Evolutionary conservation across 2,329 filamentous ascomycete species (phyloP).

Genomic region (Xylariales sp.): DNA sequence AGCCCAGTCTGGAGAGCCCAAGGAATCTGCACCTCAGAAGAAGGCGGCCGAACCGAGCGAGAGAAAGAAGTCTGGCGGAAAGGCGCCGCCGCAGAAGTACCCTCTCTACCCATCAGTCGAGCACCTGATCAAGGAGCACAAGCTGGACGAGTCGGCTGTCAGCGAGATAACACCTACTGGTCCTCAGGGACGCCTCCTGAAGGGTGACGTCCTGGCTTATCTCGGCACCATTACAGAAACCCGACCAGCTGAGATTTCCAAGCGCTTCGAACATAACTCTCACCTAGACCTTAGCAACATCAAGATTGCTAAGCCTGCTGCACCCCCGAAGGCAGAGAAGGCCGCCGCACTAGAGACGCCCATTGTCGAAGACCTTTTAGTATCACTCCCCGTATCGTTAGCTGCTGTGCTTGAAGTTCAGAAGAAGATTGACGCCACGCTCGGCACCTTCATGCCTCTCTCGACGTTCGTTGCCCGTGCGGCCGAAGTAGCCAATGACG

Average conservation of each 20-base stretch:
- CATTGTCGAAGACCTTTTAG: constrained; percentile 44
- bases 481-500: constrained; percentile 80
- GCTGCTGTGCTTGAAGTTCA: constrained; percentile 75
- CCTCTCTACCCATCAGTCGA: constrained; percentile 79
- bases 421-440: constrained; percentile 68
- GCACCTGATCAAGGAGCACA: constrained; percentile 74
- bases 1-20: constrained; percentile 14
- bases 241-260: constrained; percentile 66
- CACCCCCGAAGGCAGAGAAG: constrained; percentile 28
- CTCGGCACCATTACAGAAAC: constrained; percentile 70
- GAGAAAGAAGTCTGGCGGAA: constrained; percentile 35
- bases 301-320: constrained; percentile 61
- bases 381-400: constrained; percentile 75
- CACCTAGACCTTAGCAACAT: constrained; percentile 95
- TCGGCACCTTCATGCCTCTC: constrained; percentile 77
- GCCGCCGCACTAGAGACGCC: constrained; percentile 35
- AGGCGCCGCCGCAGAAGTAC: constrained; percentile 61
- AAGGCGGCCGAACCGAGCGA: constrained; percentile 24
- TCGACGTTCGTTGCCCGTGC: constrained; percentile 85
- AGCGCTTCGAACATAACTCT: constrained; percentile 66
- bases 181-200: constrained; percentile 81
- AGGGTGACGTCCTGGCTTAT: constrained; percentile 92
- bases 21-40: constrained; percentile 27
- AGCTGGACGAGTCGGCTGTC: constrained; percentile 69
- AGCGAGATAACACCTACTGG: constrained; percentile 82